Evolutionary conservation across 768 basidiomycete species (phyloP), one percentile per base, ranked within the genome.

Genomic region (Lactarius vividus): DNA sequence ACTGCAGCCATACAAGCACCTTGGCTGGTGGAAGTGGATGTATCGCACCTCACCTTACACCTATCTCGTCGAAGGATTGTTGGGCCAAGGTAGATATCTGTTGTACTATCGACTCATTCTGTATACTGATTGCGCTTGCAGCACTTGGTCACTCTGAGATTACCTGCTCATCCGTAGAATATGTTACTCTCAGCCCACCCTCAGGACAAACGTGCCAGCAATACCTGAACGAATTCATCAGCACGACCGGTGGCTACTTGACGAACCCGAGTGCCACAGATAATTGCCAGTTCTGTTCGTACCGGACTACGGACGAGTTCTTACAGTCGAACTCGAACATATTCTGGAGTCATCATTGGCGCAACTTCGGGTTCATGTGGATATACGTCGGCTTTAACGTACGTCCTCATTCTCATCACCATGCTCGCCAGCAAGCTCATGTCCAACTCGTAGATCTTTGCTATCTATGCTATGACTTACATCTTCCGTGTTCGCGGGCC

Each of bases 91-190:
- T 89, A 70, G 67, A 81, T 70, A 31, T 26, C 7, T 4, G 39
- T 44, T 31, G n/a, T 44, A 2, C 23, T 10, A 39, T 15, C 2
- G 18, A 35, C 37, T 18, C 26, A 52, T 46, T 3, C 1, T 60
- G 37, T 55, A 44, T 42, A 26, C 33, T 59, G 29, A 66, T 57
- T 6, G 18, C 49, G 39, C 29, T n/a, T 40, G 8, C 65, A 86
- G 87, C 83, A 11, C 72, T 89, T 15, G 86, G 85, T 0, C 78
- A 75, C 8, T 75, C 80, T 57, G 66, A 74, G 1, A 79, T 89
- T 57, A 77, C 74, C 18, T 95, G 94, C 73, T 74, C 87, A 0
- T n/a, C 75, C 0, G 74, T 79, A 58, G 94, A 95, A 73, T 78
- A 84, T n/a, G 83, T 86, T 3, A 78, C 78, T 1, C 72, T 95